Evolutionary conservation across 768 basidiomycete species (phyloP).

Genomic region (Lactifluus subvellereus): DNA sequence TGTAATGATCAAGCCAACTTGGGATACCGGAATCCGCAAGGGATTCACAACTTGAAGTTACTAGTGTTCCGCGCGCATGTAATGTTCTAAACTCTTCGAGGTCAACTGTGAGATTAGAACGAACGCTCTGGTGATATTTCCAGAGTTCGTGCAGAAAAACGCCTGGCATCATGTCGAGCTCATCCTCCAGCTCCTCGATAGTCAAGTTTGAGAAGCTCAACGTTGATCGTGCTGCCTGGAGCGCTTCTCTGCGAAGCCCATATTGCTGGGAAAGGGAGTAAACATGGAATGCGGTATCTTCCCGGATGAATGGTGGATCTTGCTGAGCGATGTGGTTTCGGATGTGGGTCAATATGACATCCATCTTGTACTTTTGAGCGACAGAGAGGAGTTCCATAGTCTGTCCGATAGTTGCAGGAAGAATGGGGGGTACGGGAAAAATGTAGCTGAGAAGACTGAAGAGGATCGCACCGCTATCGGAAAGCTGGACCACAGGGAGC

Average conservation of each 20-base stretch:
- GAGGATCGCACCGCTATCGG: background rate
- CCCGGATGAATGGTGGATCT: background rate
- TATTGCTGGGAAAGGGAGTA: constrained; percentile 1
- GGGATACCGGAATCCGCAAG: background rate
- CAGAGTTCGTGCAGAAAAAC: constrained; percentile 4
- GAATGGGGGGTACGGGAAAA: background rate
- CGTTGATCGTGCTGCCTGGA: constrained; percentile 1
- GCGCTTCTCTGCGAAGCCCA: constrained; percentile 4
- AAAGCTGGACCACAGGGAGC: background rate
- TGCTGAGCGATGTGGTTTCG: background rate
- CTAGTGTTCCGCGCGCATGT: background rate
- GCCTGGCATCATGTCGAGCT: background rate
- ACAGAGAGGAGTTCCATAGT: constrained; percentile 9
- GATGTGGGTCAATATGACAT: background rate
- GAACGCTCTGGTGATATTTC: background rate
- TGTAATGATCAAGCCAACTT: background rate
- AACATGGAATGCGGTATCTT: background rate
- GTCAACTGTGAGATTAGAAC: background rate
- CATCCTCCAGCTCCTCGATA: background rate
- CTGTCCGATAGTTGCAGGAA: background rate
- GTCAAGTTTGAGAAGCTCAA: background rate
- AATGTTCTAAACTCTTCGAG: background rate
- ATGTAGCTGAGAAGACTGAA: constrained; percentile 10
- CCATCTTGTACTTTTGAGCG: constrained; percentile 8
- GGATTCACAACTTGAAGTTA: background rate